phyloP scores from a whole-genome alignment of 2,329 filamentous ascomycete species.

The Sphaerulina vaccinii region DNA sequence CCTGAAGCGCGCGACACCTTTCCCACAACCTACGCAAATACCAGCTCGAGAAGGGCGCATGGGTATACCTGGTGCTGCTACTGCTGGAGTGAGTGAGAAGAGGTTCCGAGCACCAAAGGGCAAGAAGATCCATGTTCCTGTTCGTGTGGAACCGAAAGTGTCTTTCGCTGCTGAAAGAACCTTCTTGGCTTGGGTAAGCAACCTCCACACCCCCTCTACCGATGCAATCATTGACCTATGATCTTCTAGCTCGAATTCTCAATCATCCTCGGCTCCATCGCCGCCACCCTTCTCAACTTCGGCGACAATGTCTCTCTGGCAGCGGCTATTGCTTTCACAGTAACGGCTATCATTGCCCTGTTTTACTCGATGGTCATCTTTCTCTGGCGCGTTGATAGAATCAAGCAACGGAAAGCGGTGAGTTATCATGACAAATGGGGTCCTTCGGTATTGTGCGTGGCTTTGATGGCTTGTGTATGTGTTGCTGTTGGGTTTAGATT shows the following conservation, averaged over 20 bases:
- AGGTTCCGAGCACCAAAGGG: slow-evolving; percentile 71
- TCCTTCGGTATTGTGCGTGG: slow-evolving; percentile 71
- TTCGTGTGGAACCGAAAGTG: slow-evolving; percentile 95
- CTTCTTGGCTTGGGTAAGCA: slow-evolving; percentile 83
- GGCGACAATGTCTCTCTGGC: slow-evolving; percentile 64
- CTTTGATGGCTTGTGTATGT: slow-evolving; percentile 69
- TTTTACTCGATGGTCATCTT: slow-evolving; percentile 82
- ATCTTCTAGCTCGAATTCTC: slow-evolving; percentile 77
- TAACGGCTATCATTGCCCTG: slow-evolving; percentile 75
- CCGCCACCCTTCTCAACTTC: slow-evolving; percentile 81
- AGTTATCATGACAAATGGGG: slow-evolving; percentile 90
- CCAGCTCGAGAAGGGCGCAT: slow-evolving; percentile 42
- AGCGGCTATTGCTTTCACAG: slow-evolving; percentile 67
- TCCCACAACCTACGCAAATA: slow-evolving; percentile 46
- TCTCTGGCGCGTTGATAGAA: slow-evolving; percentile 81
- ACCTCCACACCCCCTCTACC: slow-evolving; percentile 15
- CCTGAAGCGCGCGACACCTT: slow-evolving; percentile 38
- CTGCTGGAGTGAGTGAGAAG: slow-evolving; percentile 42
- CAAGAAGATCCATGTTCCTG: slow-evolving; percentile 90
- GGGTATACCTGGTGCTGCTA: slow-evolving; percentile 43
- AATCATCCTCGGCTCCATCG: slow-evolving; percentile 87
- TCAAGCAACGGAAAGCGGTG: slow-evolving; percentile 78
- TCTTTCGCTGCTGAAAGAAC: slow-evolving; percentile 96
- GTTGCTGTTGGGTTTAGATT: slow-evolving; percentile 80
- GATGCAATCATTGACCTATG: background rate